A percentile compares a stretch with the other conserved stretches of the same genome.
phyloP scores from a whole-genome alignment of 257 asterid genomes.

The Galeopsis tetrahit region DNA sequence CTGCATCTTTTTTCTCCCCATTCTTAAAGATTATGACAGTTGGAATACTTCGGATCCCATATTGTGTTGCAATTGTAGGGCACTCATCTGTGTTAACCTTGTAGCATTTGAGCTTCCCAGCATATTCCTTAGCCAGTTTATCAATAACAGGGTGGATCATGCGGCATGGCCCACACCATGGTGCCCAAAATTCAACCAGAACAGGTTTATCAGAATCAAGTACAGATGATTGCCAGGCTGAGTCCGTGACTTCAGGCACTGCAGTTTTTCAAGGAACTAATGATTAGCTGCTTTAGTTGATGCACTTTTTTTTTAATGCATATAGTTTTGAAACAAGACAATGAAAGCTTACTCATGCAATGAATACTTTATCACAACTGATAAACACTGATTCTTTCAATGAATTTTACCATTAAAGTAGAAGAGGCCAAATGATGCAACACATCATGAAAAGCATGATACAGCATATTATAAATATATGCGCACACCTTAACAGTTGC shows the following conservation, averaged over 20 bases:
- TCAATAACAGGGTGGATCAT: slow-evolving; percentile 87
- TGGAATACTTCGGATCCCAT: slow-evolving; percentile 94
- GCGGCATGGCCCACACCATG: slow-evolving; percentile 99
- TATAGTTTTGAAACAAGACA: not conserved
- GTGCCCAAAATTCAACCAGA: slow-evolving; percentile 96
- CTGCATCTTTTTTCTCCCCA: slow-evolving; percentile 91
- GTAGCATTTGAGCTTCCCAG: slow-evolving; percentile 82
- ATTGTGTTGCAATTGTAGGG: slow-evolving; percentile 76
- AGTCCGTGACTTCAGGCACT: slow-evolving; percentile 65
- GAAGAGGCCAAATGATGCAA: not conserved
- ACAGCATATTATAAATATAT: not conserved
- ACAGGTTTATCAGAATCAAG: slow-evolving; percentile 64
- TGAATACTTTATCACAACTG: not conserved
- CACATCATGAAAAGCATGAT: not conserved
- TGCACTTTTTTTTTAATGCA: not conserved
- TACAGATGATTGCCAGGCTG: slow-evolving; percentile 65
- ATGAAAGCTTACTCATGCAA: not conserved
- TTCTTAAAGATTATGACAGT: slow-evolving; percentile 80
- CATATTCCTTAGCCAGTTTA: slow-evolving; percentile 71
- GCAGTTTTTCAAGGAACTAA: slow-evolving; percentile 42
- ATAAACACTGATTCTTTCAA: not conserved
- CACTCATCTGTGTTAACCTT: slow-evolving; percentile 87
- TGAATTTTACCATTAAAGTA: not conserved
- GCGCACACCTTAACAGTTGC: not conserved
- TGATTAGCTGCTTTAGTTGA: not conserved